Evolutionary conservation across 2,329 filamentous ascomycete genomes (phyloP).

Genomic region (Sclerotinia trifoliorum): DNA sequence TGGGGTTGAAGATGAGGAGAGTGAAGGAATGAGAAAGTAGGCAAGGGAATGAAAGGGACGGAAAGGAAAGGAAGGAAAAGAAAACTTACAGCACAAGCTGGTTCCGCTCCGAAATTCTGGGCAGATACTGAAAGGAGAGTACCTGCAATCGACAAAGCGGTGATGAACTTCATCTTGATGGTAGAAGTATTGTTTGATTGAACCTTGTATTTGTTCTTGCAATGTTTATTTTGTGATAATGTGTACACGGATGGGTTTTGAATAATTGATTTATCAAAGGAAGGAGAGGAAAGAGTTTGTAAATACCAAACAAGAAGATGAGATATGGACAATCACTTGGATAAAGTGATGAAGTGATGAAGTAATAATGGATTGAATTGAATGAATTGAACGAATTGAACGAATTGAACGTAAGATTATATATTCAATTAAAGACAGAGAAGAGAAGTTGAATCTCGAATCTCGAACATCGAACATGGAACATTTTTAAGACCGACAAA

Average conservation of each 20-base stretch:
- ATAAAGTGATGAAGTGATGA: too few species aligned
- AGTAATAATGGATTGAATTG: too few species aligned
- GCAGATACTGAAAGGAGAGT: neutral
- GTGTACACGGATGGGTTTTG: neutral
- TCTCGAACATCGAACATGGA: too few species aligned
- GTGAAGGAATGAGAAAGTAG: neutral
- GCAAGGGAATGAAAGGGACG: neutral
- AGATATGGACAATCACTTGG: too few species aligned
- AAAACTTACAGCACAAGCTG: slow-evolving; percentile 17
- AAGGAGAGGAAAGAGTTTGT: neutral
- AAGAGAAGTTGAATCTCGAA: too few species aligned
- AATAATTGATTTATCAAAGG: neutral
- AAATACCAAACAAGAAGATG: too few species aligned
- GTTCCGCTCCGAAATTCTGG: slow-evolving; percentile 10
- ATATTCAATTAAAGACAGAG: too few species aligned
- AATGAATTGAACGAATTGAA: too few species aligned
- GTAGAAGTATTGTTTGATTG: too few species aligned
- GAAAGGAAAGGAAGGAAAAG: neutral
- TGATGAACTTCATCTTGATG: slow-evolving; percentile 17
- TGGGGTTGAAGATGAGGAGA: neutral
- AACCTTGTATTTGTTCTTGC: too few species aligned
- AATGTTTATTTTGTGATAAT: neutral
- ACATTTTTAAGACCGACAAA: too few species aligned
- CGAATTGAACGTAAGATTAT: too few species aligned
- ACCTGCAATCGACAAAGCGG: neutral